Evolutionary conservation across 140 eudicot species (phyloP), one percentile per base, ranked within the genome.

Genomic region (Bidens hawaiensis): DNA sequence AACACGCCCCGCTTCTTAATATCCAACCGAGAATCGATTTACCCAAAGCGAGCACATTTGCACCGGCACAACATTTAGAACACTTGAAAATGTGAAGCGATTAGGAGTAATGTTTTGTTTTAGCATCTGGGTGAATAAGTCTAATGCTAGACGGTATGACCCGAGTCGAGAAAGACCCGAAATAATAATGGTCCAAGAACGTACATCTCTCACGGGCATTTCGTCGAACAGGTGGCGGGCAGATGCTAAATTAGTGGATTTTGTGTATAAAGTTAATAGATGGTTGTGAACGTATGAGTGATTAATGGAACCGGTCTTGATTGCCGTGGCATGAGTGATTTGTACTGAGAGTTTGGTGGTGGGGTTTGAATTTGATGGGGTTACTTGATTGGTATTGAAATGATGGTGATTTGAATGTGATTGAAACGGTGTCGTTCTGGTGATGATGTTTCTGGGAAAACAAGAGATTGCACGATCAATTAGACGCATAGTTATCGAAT

Each of bases 181-280:
- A 49, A 89, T 77, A 38, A 89, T 74, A 34, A 83, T 73, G 15
- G 95, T 89, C 95, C 95, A 89, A 5, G 88, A 74, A 21, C 85
- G 69, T 28, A 89, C 95, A 78, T 89, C 93, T 71, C 81, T 73
- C 6, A 60, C 48, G 19, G 80, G 68, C 55, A 85, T 78, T 89
- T 89, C 86, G 56, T 76, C 97, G 28, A 89, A 89, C 91, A 89
- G 52, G 9, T 69, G 74, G 34, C 48, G 69, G 14, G 93, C 97
- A 64, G 10, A 1, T 0, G 42, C 56, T 22, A 74, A 72, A 46
- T 68, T 63, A 59, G 10, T 36, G 38, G 67, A 74, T 28, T 78
- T 85, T 0, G 63, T 42, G 25, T 85, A 89, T 1, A 68, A 68
- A 28, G 47, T 76, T 64, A 89, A 31, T 0, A 89, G 18, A 38